A percentile compares a stretch with the other conserved stretches of the same genome.
These are phyloP conservation scores for Ceratocystis ficicola DNA, from an alignment of 2,329 filamentous ascomycete species.

Conservation along the genomic window DNA sequence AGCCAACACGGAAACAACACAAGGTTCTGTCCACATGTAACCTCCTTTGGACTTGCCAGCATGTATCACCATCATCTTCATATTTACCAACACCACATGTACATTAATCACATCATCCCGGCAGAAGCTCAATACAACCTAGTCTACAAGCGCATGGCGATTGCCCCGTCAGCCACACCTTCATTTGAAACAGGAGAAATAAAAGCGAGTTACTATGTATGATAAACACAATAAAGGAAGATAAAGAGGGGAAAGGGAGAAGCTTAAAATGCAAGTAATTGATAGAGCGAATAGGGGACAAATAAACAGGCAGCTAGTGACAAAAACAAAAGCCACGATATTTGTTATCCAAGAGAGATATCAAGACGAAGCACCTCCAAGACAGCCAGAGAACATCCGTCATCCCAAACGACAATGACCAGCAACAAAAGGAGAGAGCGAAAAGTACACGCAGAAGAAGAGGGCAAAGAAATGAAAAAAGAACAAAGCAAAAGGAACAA, in stretches of 20 bases:
- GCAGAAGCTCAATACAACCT: background rate
- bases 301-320: background rate
- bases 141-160: background rate
- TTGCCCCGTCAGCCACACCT: background rate
- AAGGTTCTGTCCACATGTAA: background rate
- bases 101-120: background rate
- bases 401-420: background rate
- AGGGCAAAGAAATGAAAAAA: background rate
- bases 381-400: background rate
- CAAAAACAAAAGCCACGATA: conserved; percentile 8
- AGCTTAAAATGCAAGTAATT: background rate
- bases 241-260: background rate
- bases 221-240: background rate
- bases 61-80: background rate
- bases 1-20: background rate
- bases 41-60: background rate
- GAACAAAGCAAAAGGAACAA: background rate
- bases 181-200: background rate
- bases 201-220: conserved; percentile 2
- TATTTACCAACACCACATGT: background rate
- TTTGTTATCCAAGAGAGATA: conserved; percentile 12
- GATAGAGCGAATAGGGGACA: background rate
- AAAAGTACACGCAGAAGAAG: background rate
- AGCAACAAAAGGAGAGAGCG: background rate
- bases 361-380: conserved; percentile 12